Evolutionary conservation across 441 rosid species (phyloP).

Genomic region (Breynia disticha): DNA sequence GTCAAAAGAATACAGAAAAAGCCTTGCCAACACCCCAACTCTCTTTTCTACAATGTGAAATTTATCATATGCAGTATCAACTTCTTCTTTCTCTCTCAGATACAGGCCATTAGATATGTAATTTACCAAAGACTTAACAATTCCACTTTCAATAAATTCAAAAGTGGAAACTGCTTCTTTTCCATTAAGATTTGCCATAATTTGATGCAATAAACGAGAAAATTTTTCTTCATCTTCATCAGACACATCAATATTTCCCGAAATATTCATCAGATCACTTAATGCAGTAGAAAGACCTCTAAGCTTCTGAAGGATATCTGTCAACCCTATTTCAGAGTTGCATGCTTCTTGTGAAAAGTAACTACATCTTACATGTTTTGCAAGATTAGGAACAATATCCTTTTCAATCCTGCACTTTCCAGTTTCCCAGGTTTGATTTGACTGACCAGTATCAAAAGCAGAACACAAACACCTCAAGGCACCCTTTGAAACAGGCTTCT

Average conservation of each 20-base stretch:
- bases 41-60: conserved; percentile 46
- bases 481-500: conserved; percentile 43
- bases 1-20: conserved; percentile 42
- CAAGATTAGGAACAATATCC: conserved; percentile 59
- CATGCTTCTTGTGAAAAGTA: conserved; percentile 55
- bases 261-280: conserved; percentile 35
- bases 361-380: conserved; percentile 49
- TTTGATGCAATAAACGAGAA: conserved; percentile 38
- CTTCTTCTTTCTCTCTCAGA: conserved; percentile 30
- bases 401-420: conserved; percentile 61
- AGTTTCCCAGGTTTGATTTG: conserved; percentile 31
- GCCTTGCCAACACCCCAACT: conserved; percentile 57
- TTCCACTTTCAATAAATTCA: conserved; percentile 91
- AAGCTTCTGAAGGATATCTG: conserved; percentile 81
- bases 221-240: conserved; percentile 45
- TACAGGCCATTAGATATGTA: conserved; percentile 62
- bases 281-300: conserved; percentile 52
- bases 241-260: conserved; percentile 21
- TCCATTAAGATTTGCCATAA: conserved; percentile 61
- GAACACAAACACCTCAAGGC: conserved; percentile 70
- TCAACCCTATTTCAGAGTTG: conserved; percentile 60
- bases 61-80: conserved; percentile 20
- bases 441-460: conserved; percentile 42
- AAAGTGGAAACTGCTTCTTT: conserved; percentile 84
- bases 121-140: conserved; percentile 58